These are phyloP conservation scores for Mucor plumbeus DNA, from an alignment of 371 early-diverging fungal genomes.

Conservation along the genomic window DNA sequence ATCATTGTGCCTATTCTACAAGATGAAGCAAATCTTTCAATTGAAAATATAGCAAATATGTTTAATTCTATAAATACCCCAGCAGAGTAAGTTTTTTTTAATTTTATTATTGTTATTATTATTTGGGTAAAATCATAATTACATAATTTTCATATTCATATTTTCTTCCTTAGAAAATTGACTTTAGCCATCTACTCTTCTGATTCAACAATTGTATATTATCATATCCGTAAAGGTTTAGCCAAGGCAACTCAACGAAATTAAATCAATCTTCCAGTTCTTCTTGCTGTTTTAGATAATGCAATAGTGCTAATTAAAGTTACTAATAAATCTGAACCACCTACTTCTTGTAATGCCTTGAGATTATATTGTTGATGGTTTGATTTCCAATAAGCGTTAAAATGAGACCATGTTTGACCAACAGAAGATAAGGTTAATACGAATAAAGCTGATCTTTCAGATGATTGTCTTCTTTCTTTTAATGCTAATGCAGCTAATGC, in stretches of 20 bases:
- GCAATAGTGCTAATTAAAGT: constrained; percentile 36
- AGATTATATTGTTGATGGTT: constrained; percentile 30
- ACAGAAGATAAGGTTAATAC: constrained; percentile 41
- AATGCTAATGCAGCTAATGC: constrained; percentile 36
- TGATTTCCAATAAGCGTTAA: constrained; percentile 30
- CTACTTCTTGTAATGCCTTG: constrained; percentile 38
- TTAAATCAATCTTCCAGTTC: constrained; percentile 38
- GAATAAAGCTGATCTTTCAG: constrained; percentile 44
- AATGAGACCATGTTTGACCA: constrained; percentile 42
- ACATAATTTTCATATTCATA: background rate
- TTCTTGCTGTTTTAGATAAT: constrained; percentile 36
- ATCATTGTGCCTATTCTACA: constrained; percentile 26
- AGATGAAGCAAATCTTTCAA: constrained; percentile 16
- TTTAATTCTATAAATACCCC: background rate
- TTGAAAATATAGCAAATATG: background rate
- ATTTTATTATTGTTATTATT: too few species aligned
- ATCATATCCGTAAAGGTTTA: constrained; percentile 45
- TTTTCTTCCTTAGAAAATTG: constrained; percentile 24
- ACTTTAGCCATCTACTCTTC: constrained; percentile 52
- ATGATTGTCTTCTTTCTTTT: constrained; percentile 37
- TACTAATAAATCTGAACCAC: constrained; percentile 32
- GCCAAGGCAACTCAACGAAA: constrained; percentile 23
- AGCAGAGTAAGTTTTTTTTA: constrained; percentile 1
- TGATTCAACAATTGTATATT: constrained; percentile 54
- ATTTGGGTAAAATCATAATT: constrained; percentile 1